phyloP scores from a whole-genome alignment of 2,329 filamentous ascomycete species.

The Ophiostoma quercus region DNA sequence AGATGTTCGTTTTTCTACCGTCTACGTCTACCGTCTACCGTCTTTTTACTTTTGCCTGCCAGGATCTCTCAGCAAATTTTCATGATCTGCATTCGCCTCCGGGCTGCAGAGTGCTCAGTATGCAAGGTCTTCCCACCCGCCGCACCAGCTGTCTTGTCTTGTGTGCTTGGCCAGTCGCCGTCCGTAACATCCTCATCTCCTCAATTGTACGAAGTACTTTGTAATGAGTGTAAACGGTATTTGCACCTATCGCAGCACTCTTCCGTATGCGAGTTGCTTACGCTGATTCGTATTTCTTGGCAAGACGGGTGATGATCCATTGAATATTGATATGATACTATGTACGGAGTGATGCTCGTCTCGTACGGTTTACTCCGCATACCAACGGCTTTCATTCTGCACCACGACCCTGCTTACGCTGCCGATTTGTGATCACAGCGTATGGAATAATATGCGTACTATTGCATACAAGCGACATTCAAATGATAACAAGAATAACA shows the following conservation, averaged over 20 bases:
- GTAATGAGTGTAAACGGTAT: too few species aligned
- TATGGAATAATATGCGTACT: not conserved
- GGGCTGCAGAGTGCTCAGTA: not conserved
- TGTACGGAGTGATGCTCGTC: not conserved
- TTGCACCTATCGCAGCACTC: not conserved
- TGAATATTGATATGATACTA: not conserved
- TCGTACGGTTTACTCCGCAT: not conserved
- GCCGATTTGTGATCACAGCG: not conserved
- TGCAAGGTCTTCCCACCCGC: not conserved
- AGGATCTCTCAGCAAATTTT: not conserved
- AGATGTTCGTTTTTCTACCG: not conserved
- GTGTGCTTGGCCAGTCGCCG: not conserved
- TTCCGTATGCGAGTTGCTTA: too few species aligned
- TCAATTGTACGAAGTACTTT: too few species aligned
- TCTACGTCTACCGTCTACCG: not conserved
- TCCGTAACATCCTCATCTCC: not conserved
- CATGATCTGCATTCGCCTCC: constrained; percentile 1
- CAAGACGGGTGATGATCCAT: too few species aligned
- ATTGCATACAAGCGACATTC: not conserved
- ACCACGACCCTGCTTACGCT: not conserved
- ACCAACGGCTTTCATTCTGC: not conserved
- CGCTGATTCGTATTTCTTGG: too few species aligned
- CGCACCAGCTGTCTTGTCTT: not conserved
- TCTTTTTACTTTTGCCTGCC: not conserved
- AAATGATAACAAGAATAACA: not conserved